Base-by-base conservation (phyloP, 2,329 filamentous ascomycete genomes). In the Penicillium freii region DNA sequence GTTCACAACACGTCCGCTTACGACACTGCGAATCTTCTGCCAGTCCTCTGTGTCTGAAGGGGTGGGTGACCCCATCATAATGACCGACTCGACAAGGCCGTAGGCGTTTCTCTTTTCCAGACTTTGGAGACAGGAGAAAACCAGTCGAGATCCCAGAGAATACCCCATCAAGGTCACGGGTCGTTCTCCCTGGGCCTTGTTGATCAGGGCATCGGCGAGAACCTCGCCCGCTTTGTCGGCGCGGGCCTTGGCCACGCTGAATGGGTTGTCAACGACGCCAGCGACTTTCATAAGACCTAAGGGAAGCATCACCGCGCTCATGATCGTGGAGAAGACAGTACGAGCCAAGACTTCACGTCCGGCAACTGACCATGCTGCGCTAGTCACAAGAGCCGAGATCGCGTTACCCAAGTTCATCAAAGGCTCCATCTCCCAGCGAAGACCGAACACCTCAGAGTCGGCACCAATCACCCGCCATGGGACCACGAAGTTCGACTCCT, bases 91-190 rank as follows among this genome's bases (percentile, higher is more conserved):
- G 23, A 97, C 78, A 1, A 96, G 77, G 0, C 92, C 93, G 66
- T 95, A 96, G 0, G 89, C 91, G 56, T 84, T 84, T 42, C 91
- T 83, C 69, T 91, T 86, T 0, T 91, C 90, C 13, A 97, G 82
- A 10, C 81, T 85, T 67, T 87, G 85, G 2, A 96, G 80, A 66
- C 92, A 96, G 1, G 87, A 85, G 72, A 90, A 96, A 47, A 97
- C 91, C 13, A 94, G 85, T 27, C 89, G 82, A 4, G 91, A 90
- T 8, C 91, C 91, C 2, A 94, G 79, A 1, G 90, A 92, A 72
- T 92, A 95, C 0, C 91, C 91, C 21, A 95, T 81, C 1, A 96
- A 76, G 0, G 87, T 92, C 1, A 95, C 88, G 0, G 90, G 88
- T 15, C 91, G 81, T 71, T 94, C 89, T 38, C 91, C 91, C 68